Evolutionary conservation across 441 rosid genomes (phyloP).

Genomic region (Arabidopsis lyrata): DNA sequence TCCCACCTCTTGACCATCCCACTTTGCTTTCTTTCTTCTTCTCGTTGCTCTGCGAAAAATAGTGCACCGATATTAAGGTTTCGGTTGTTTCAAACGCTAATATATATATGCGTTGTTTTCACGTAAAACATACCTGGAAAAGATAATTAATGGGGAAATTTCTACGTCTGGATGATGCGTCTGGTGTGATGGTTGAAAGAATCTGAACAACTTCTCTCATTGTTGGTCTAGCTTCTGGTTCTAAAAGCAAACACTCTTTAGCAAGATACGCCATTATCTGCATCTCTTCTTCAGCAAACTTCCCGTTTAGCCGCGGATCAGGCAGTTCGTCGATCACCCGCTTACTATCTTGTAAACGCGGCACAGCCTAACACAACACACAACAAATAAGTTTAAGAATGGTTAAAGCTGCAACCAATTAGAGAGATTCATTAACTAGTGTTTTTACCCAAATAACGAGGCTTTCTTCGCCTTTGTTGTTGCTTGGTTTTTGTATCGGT

Average conservation of each 20-base stretch:
- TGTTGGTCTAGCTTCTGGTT: conserved; percentile 92
- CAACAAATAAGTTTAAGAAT: neutral
- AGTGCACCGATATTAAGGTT: neutral
- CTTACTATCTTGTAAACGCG: conserved; percentile 73
- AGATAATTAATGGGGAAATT: conserved; percentile 60
- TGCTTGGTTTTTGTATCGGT: conserved; percentile 72
- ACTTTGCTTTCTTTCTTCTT: conserved; percentile 37
- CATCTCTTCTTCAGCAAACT: conserved; percentile 84
- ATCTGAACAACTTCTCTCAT: conserved; percentile 98
- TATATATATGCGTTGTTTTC: neutral
- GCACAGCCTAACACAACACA: conserved; percentile 66
- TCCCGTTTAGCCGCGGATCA: conserved; percentile 73
- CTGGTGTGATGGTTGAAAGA: conserved; percentile 82
- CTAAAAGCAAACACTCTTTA: conserved; percentile 87
- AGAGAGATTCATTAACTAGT: conserved; percentile 22
- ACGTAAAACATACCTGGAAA: conserved; percentile 56
- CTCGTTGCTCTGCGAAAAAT: conserved; percentile 21
- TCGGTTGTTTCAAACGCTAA: neutral
- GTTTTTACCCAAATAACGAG: conserved; percentile 74
- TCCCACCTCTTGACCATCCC: conserved; percentile 57
- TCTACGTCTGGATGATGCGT: conserved; percentile 72
- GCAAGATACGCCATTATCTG: conserved; percentile 93
- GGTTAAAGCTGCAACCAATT: neutral
- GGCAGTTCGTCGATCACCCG: conserved; percentile 75
- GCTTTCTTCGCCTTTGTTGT: conserved; percentile 89